Base-by-base conservation (phyloP, 805 yeast genomes). In the Kodamaea hsintzibuensis region DNA sequence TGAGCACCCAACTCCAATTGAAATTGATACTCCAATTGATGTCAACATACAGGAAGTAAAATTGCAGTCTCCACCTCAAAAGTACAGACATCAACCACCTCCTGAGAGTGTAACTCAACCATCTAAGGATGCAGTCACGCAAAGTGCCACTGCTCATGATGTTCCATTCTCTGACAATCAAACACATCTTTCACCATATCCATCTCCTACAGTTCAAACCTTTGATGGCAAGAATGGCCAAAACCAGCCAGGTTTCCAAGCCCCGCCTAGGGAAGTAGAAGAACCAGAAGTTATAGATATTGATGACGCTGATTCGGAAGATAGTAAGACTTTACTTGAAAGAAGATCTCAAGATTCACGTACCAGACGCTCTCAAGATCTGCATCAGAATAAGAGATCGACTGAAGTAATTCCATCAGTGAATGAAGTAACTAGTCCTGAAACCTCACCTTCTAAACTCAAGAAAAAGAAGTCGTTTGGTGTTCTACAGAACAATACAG, bases 401-500 rank as follows among this genome's bases (percentile, higher is more conserved):
- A 37, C 33, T 9, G 46, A 42, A 22, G 22, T 35, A 14, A 40
- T 40, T 40, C 43, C 50, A 18, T 43, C 45, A 12, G 55, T 51
- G 12, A 47, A 18, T 38, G 52, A 57, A 6, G 50, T 39, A 3
- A 14, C 42, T 8, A 57, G 58, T 35, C 43, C 57, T 13, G 59
- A 55, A 12, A 56, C 57, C 0, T 55, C 58, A 1, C 61, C 61
- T 13, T 55, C 53, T 8, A 58, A 58, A 54, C 40, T 45, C 49
- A 53, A 53, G 16, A 54, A 54, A 37, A 60, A 53, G 49, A 57
- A 56, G 49, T 57, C 57, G 2, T 60, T 58, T 19, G 61, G 62
- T 4, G 33, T 54, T 17, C 48, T 61, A 17, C 53, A 48, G 14
- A 58, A 58, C 49, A 55, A 53, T 25, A 33, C 51, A 4, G 55